Percentiles rank a stretch among this genome's conserved stretches.
Conservation (phyloP, 2,329 filamentous ascomycete species). For the Ophiostoma australiae region DNA sequence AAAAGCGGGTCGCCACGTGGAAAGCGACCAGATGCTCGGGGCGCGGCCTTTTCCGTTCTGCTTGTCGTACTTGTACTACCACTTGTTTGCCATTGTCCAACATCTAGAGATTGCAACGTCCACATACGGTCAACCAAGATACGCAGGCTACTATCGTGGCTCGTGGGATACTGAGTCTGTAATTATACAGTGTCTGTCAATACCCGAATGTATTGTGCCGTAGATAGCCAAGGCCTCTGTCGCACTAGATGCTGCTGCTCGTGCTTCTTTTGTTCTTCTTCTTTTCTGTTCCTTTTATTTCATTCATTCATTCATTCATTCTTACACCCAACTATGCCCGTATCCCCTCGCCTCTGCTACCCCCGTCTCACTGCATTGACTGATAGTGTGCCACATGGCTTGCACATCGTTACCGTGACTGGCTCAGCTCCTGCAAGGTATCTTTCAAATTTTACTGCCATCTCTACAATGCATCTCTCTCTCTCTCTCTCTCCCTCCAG, state of each 20-base stretch:
- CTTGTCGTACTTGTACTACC: neutral
- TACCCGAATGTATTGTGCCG: neutral
- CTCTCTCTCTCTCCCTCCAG: neutral
- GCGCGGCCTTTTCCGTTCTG: neutral
- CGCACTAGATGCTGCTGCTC: no score
- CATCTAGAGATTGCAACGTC: neutral
- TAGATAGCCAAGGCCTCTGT: neutral
- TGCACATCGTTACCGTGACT: neutral
- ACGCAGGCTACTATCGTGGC: neutral
- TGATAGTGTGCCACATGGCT: neutral
- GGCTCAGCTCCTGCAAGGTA: neutral
- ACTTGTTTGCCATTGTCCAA: neutral
- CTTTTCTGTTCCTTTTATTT: neutral
- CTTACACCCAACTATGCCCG: no score
- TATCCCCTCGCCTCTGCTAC: neutral
- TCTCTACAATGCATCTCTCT: neutral
- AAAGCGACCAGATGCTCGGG: neutral
- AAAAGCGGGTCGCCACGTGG: conserved; percentile 19
- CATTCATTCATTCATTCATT: neutral
- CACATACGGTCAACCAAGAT: neutral
- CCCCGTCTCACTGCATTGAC: neutral
- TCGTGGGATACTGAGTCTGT: neutral
- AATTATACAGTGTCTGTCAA: neutral
- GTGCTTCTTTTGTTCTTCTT: neutral
- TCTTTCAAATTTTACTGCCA: neutral